Evolutionary conservation across 192 early-diverging fungal genomes (phyloP).

Genomic region (Coemansia sp.): DNA sequence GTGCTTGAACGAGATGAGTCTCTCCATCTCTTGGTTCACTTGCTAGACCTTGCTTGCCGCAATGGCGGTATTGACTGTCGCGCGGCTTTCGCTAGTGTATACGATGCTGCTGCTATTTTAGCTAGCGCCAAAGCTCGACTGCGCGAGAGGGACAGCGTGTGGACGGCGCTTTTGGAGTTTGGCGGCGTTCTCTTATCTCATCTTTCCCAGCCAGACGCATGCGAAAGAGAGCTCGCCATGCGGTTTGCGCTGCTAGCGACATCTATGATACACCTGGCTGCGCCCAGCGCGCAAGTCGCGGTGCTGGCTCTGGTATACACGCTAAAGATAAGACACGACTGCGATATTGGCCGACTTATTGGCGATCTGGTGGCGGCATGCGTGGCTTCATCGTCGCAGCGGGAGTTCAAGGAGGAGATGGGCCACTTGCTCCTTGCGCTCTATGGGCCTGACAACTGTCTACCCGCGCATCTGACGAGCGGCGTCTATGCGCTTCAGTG

Average conservation of each 20-base stretch:
- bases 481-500: constrained; percentile 9
- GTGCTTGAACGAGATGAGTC: constrained; percentile 12
- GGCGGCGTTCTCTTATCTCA: constrained; percentile 9
- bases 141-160: background rate
- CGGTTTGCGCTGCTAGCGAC: constrained; percentile 11
- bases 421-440: constrained; percentile 21
- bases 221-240: background rate
- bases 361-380: constrained; percentile 5
- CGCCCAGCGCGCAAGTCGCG: constrained; percentile 3
- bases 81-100: constrained; percentile 1
- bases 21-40: constrained; percentile 24
- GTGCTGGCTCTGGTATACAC: constrained; percentile 19
- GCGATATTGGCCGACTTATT: constrained; percentile 1
- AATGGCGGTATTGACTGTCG: constrained; percentile 3
- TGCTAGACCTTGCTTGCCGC: constrained; percentile 17
- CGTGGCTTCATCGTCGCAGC: background rate
- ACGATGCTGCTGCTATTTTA: background rate
- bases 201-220: background rate
- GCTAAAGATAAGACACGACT: background rate
- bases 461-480: background rate
- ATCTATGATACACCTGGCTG: background rate
- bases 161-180: constrained; percentile 25
- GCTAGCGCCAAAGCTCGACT: background rate
- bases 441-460: background rate
- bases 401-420: constrained; percentile 8